Evolutionary conservation across 129 eudicot genomes (phyloP), one percentile per base, ranked within the genome.

Genomic region (Lactuca saligna): DNA sequence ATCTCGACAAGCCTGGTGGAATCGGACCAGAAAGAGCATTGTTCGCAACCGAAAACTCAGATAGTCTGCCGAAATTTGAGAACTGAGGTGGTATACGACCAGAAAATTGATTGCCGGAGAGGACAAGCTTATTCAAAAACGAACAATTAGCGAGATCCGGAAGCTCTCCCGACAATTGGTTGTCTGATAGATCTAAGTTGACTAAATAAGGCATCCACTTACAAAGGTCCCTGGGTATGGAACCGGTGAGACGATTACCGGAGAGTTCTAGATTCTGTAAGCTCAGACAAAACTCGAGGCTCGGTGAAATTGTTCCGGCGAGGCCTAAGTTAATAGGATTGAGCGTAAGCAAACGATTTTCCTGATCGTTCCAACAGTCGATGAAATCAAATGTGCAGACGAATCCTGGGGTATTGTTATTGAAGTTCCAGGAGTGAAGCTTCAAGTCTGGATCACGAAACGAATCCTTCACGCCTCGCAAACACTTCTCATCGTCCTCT

Each of bases 351-450:
- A 85, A 51, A 50, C 97, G 84, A 44, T 91, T 88, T 42, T 91
- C 86, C 39, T 68, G 83, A 25, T 81, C 80, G 71, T 85, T 91
- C 97, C 97, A 91, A 69, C 97, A 91, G 6, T 65, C 8, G 2
- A 83, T 81, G 16, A 74, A 88, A 17, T n/a, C n/a, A 66, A 85
- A 88, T 6, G 16, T 14, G 76, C 97, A 91, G 77, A 91, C 53
- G 68, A 63, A 84, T 3, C 84, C 97, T 16, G 57, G 65, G 3
- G 95, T 37, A 0, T 75, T 37, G 68, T 84, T 84, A 3, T 75
- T 15, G 70, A 87, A 87, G 67, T 41, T 71, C 97, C 97, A 90
- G 3, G 55, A 51, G 51, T 7, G 12, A 3, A 87, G 77, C 15
- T 7, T 38, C 1, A 20, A 67, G 3, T 65, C 6, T 17, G 89